Base-by-base conservation (phyloP, 2,329 filamentous ascomycete genomes). In the Aspergillus calidoustus region DNA sequence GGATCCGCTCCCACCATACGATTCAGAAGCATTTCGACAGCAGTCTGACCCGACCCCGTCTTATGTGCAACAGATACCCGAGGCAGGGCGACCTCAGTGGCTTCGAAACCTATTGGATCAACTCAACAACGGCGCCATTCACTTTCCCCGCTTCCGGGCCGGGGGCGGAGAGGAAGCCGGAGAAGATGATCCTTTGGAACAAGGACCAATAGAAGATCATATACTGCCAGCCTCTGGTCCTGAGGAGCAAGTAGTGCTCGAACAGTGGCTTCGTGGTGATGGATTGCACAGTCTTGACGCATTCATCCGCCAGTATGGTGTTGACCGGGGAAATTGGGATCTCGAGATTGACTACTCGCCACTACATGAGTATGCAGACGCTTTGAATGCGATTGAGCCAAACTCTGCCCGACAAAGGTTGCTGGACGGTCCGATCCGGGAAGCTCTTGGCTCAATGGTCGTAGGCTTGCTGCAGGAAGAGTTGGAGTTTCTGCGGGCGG, bases 1-100 rank as follows among this genome's bases (percentile, higher is more conserved):
- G 23, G 93, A 97, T 72, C 92, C 92, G 1, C 79, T 97, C 15
- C 92, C 93, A 22, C 93, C 93, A 1, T 76, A 83, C 0, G 78
- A 86, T 59, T 77, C 76, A 1, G 73, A 77, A 50, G 76, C 75
- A 31, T 72, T 69, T 59, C 70, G 69, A 31, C 69, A 75, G 57
- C 76, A 78, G 60, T 69, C 71, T 4, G 69, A 77, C 47, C 75
- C 75, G 31, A 68, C 70, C 0, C 74, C 71, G 15, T 72, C 71
- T 11, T 77, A 74, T 59, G 56, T 72, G 6, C 67, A 69, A n/a
- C 70, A 65, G 30, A 66, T 72, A 13, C 73, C 74, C n/a, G 72
- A 76, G 50, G 64, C 54, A 3, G 72, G 67, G 9, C 69, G 72
- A 6, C 75, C 72, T 15, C 73, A 74, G 48, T 77, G 75, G 76